These are phyloP conservation scores for Massariosphaeria phaeospora DNA, from an alignment of 495 filamentous ascomycete genomes.

Conservation along the genomic window DNA sequence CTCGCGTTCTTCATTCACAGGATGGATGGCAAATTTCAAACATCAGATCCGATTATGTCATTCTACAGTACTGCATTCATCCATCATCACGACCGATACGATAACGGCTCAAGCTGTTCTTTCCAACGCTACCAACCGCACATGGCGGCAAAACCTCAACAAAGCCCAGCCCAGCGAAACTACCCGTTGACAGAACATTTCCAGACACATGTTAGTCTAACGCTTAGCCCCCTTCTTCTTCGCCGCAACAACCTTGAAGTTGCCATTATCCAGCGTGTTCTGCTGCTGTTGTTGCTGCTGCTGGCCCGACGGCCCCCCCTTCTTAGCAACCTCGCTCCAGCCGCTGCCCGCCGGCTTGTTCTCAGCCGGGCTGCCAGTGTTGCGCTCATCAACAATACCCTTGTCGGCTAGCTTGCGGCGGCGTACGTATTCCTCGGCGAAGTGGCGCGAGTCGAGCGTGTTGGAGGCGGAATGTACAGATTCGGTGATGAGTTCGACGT, in stretches of 20 bases:
- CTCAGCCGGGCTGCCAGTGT: constrained; percentile 42
- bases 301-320: constrained; percentile 54
- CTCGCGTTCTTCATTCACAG: no score
- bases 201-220: no score
- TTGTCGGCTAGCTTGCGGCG: constrained; percentile 88
- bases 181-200: no score
- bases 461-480: constrained; percentile 78
- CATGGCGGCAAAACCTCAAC: no score
- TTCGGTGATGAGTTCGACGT: constrained; percentile 77
- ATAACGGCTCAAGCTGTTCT: no score
- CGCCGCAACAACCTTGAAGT: constrained; percentile 82
- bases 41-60: no score
- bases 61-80: no score
- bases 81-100: no score
- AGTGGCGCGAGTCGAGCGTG: constrained; percentile 84
- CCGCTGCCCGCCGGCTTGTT: constrained; percentile 50
- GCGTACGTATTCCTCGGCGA: constrained; percentile 88
- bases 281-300: constrained; percentile 50
- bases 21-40: no score
- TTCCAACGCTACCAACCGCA: no score
- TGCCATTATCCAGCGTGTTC: constrained; percentile 42
- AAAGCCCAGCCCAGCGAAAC: no score
- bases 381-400: constrained; percentile 62
- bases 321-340: constrained; percentile 98
- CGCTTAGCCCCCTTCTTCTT: constrained; percentile 75